Evolutionary conservation across 305 asterid species (phyloP), one percentile per base, ranked within the genome.

Genomic region (Solanum hybrid): DNA sequence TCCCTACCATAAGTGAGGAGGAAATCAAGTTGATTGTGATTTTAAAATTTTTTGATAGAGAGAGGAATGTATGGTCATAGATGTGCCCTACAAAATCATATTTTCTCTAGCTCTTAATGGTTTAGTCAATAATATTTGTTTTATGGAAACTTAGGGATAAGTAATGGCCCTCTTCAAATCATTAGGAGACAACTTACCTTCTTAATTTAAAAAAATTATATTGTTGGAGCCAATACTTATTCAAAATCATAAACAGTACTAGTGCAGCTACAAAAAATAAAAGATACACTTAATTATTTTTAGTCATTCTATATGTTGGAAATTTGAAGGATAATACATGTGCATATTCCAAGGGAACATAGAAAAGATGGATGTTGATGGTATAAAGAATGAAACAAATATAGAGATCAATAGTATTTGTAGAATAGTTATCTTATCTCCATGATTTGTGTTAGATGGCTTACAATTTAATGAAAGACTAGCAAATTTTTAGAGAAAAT

Each of bases 121-220:
- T 75, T 39, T 84, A 24, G 40, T 57, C 89, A 74, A 82, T 37
- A 29, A 73, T 76, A 90, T 36, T 35, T 84, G 46, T 16, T 84
- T 89, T 57, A 26, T 83, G 33, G 88, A 77, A 31, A 26, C 86
- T 37, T 24, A 80, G 91, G 83, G 42, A 77, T 20, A 74, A 78
- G 80, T 73, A 46, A 42, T 88, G 84, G 88, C 39, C 83, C 39
- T 85, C 67, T 88, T 78, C 33, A 81, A 42, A 88, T 86, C 88
- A 46, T 87, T 71, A 57, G 64, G 79, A 67, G 89, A 80, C 80
- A 57, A 75, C 6, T 5, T 28, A 57, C 31, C 24, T 64, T 31
- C 74, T 5, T 13, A 12, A 11, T 75, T 34, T 26, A 0, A 71
- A 69, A 89, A 29, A 36, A 61, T 1, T 40, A 79, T 5, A 11